Evolutionary conservation across 1,284 basidiomycete species (phyloP).

Genomic region (Tremellales sp.): DNA sequence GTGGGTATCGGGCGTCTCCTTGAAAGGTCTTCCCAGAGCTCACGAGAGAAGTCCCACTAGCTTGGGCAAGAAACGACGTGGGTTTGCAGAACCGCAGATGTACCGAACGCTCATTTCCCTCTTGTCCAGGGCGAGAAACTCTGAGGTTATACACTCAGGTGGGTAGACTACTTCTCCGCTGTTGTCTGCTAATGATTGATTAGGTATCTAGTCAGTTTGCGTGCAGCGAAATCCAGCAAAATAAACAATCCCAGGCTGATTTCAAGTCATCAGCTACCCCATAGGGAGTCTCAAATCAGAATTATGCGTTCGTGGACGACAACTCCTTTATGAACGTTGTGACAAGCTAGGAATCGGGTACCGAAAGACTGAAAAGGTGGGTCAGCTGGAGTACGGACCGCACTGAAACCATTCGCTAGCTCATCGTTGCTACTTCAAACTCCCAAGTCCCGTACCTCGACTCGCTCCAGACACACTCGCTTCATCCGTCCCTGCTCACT

Average conservation of each 20-base stretch:
- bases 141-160: conserved; percentile 93
- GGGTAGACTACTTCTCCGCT: conserved; percentile 12
- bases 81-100: conserved; percentile 11
- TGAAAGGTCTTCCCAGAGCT: background rate
- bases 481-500: conserved; percentile 32
- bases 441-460: conserved; percentile 68
- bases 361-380: conserved; percentile 71
- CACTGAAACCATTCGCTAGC: conserved; percentile 35
- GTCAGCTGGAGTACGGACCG: background rate
- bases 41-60: conserved; percentile 15
- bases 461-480: conserved; percentile 63
- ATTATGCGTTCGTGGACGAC: conserved; percentile 80
- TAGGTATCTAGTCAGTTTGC: conserved; percentile 23
- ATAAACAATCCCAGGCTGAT: conserved; percentile 49
- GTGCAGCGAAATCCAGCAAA: background rate
- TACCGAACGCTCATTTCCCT: no score
- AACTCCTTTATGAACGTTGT: conserved; percentile 79
- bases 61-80: conserved; percentile 79
- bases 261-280: conserved; percentile 67
- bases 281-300: conserved; percentile 76
- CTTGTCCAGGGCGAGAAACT: conserved; percentile 74
- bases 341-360: conserved; percentile 61
- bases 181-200: background rate
- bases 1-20: conserved; percentile 37
- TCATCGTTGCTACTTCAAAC: conserved; percentile 67